Conservation (phyloP, 192 early-diverging fungal genomes). For the Backusella circina region DNA sequence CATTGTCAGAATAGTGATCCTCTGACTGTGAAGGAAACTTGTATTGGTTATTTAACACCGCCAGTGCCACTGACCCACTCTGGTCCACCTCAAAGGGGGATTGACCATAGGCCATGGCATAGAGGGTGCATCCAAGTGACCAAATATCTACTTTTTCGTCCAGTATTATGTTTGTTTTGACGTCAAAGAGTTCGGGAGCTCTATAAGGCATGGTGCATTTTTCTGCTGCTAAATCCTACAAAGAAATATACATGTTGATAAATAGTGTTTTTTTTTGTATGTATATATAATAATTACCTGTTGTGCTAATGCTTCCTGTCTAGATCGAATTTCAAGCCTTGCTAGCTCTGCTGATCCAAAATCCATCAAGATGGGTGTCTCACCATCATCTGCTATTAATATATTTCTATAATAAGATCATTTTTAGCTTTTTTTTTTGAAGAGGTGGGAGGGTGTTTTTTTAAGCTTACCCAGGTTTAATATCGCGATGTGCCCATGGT, state of each 20-base stretch:
- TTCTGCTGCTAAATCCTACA: slow-evolving; percentile 62
- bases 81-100: slow-evolving; percentile 71
- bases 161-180: slow-evolving; percentile 52
- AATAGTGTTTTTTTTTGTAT: background rate
- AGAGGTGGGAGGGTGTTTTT: too few relatives aligned
- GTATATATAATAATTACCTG: too few relatives aligned
- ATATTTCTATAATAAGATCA: slow-evolving; percentile 62
- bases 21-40: slow-evolving; percentile 39
- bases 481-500: slow-evolving; percentile 67
- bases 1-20: slow-evolving; percentile 47
- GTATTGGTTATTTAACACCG: slow-evolving; percentile 63
- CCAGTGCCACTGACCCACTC: slow-evolving; percentile 66
- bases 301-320: slow-evolving; percentile 58
- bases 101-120: slow-evolving; percentile 64
- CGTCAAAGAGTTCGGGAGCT: slow-evolving; percentile 78
- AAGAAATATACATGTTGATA: background rate
- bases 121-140: slow-evolving; percentile 68
- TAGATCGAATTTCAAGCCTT: slow-evolving; percentile 46
- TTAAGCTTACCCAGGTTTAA: slow-evolving; percentile 59
- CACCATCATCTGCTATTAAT: slow-evolving; percentile 59
- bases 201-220: slow-evolving; percentile 71
- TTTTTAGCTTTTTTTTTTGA: background rate
- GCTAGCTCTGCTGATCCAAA: slow-evolving; percentile 65
- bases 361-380: slow-evolving; percentile 69
- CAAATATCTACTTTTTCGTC: slow-evolving; percentile 75